Base-by-base conservation (phyloP, 164 flowering plant species). In the Vitis labrusca region DNA sequence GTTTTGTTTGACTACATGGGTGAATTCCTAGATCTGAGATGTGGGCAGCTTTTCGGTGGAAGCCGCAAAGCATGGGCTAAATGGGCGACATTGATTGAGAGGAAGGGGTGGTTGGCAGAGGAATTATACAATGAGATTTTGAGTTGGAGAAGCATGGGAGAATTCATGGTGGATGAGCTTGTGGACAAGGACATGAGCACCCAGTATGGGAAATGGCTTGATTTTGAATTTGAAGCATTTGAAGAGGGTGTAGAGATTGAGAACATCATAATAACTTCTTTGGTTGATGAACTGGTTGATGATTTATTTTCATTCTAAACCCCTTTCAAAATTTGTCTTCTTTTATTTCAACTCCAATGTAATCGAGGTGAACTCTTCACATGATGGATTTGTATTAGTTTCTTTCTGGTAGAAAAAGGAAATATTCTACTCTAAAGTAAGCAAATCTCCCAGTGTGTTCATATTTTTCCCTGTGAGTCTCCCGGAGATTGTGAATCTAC, bases 161-260 rank as follows among this genome's bases (percentile, higher is more conserved):
- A 85, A 10, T 32, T 79, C 76, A 80, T 79, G 84, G 83, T 86
- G 19, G 94, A 89, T 76, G 90, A 82, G 63, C 81, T 89, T 58
- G 89, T 89, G 59, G 88, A 86, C 64, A 81, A 77, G 73, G 93
- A 89, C 67, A 89, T 89, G 93, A 85, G 91, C 74, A 73, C 76
- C 6, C 74, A 66, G 37, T 3, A 67, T 50, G 90, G 94, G 65
- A 87, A 64, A 75, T 89, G 94, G 94, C 68, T 83, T 19, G 84
- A 83, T n/a, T 89, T 87, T 74, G 78, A 79, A 17, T 16, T 15
- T 15, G 94, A 86, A 76, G 80, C 78, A 16, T 78, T 78, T 64
- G 91, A 87, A 72, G 86, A 85, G 50, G 84, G 89, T 50, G 49
- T 76, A 15, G 85, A 83, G 70, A 79, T 89, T 65, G 88, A 81